Evolutionary conservation across 768 basidiomycete species (phyloP).

Genomic region (Erythrobasidium yunnanense): DNA sequence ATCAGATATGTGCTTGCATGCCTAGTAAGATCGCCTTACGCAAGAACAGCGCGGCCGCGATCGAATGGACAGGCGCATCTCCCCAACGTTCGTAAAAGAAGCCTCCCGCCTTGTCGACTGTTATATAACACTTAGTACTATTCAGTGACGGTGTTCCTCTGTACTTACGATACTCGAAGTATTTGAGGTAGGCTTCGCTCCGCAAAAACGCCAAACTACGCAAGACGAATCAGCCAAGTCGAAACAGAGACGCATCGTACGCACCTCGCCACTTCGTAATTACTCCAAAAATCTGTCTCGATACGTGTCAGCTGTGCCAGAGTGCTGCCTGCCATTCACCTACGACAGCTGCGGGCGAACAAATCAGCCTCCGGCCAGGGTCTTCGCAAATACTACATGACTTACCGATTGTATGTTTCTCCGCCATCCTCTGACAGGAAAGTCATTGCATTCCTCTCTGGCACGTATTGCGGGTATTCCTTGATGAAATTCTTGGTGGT

Average conservation of each 20-base stretch:
- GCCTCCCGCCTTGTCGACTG: conserved; percentile 36
- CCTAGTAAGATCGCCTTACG: conserved; percentile 50
- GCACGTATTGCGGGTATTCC: conserved; percentile 53
- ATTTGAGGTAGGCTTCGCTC: conserved; percentile 65
- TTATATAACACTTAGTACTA: too few species aligned
- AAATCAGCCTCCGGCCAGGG: too few species aligned
- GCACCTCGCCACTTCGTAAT: too few species aligned
- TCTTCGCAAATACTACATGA: conserved; percentile 49
- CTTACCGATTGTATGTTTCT: conserved; percentile 62
- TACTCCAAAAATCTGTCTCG: too few species aligned
- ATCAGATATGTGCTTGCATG: not conserved
- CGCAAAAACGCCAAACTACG: conserved; percentile 70
- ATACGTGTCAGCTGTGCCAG: too few species aligned
- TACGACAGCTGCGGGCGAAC: too few species aligned
- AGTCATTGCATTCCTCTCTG: conserved; percentile 52
- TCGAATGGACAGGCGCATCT: conserved; percentile 82
- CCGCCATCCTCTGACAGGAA: conserved; percentile 70
- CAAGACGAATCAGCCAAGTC: too few species aligned
- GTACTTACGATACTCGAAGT: conserved; percentile 70
- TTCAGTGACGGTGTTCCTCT: too few species aligned
- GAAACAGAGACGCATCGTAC: too few species aligned
- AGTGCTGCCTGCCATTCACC: too few species aligned
- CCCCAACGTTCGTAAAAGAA: conserved; percentile 71
- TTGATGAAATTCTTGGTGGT: conserved; percentile 61
- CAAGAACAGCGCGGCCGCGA: conserved; percentile 80